These are phyloP conservation scores for Penicillium verrucosum DNA, from an alignment of 2,329 filamentous ascomycete species.

Conservation along the genomic window DNA sequence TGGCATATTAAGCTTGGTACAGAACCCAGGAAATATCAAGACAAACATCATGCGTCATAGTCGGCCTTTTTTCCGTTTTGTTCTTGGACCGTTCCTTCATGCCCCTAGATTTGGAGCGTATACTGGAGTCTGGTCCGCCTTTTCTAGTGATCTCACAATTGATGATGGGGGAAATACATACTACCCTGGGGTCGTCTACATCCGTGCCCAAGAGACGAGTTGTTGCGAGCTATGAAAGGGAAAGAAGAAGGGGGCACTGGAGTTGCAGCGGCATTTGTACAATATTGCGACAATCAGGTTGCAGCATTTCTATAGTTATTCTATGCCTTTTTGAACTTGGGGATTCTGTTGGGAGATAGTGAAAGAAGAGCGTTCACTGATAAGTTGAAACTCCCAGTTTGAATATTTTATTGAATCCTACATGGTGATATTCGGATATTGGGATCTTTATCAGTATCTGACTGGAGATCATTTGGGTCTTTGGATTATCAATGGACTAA, in stretches of 20 bases:
- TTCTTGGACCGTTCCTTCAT: slow-evolving; percentile 5
- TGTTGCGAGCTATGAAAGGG: slow-evolving; percentile 6
- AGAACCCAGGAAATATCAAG: slow-evolving; percentile 11
- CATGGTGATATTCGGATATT: not conserved
- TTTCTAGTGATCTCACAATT: slow-evolving; percentile 2
- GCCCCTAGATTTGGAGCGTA: slow-evolving; percentile 6
- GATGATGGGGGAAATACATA: slow-evolving; percentile 8
- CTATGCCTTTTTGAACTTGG: not conserved
- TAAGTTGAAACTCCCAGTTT: not conserved
- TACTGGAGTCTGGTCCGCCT: slow-evolving; percentile 10
- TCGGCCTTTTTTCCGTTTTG: not conserved
- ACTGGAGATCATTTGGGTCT: not conserved
- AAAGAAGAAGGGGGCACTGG: slow-evolving; percentile 4
- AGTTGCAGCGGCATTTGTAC: slow-evolving; percentile 14
- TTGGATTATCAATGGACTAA: not conserved
- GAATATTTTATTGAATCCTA: not conserved
- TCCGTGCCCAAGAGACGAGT: slow-evolving; percentile 3
- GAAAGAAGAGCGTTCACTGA: not conserved
- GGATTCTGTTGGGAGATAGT: not conserved
- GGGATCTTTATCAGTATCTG: not conserved
- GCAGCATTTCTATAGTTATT: not conserved
- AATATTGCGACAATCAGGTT: slow-evolving; percentile 9
- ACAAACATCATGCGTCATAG: slow-evolving; percentile 9
- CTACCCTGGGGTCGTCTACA: slow-evolving; percentile 11
- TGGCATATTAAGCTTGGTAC: slow-evolving; percentile 9